Percentiles rank a stretch among this genome's conserved stretches.
These are phyloP conservation scores for Saccharomyces hybrid DNA, from an alignment of 1,139 yeast genomes.

Conservation along the genomic window DNA sequence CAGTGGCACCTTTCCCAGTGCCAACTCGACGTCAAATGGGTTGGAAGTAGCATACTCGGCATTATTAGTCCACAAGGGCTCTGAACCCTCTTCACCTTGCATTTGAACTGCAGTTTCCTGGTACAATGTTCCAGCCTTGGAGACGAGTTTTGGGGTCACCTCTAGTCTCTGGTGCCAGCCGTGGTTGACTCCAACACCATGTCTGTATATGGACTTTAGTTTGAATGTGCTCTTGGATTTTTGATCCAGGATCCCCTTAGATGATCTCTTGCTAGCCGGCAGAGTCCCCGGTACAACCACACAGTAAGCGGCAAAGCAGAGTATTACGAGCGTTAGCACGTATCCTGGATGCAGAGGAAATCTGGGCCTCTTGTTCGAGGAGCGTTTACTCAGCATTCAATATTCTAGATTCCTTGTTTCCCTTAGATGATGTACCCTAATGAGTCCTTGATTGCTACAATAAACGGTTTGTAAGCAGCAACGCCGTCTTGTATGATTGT, in stretches of 20 bases:
- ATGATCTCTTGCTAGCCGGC: neutral
- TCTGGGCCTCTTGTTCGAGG: neutral
- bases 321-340: neutral
- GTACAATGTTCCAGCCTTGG: slow-evolving; percentile 1
- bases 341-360: neutral
- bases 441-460: neutral
- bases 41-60: slow-evolving; percentile 15
- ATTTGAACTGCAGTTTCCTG: neutral
- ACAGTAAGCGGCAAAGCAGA: neutral
- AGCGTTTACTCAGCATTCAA: neutral
- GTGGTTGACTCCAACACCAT: slow-evolving; percentile 13
- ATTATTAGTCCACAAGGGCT: slow-evolving; percentile 19
- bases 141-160: neutral
- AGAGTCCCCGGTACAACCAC: neutral
- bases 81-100: slow-evolving; percentile 9
- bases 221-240: slow-evolving; percentile 7
- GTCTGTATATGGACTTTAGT: slow-evolving; percentile 15
- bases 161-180: slow-evolving; percentile 9
- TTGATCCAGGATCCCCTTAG: neutral
- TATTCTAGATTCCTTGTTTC: neutral
- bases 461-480: neutral
- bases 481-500: neutral
- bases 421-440: neutral
- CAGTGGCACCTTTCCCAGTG: slow-evolving; percentile 12
- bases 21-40: slow-evolving; percentile 21